Percentiles rank a stretch among this genome's conserved stretches.
Evolutionary conservation across 352 stramenopile species (phyloP).

Genomic region (Pythium sukuiense): DNA sequence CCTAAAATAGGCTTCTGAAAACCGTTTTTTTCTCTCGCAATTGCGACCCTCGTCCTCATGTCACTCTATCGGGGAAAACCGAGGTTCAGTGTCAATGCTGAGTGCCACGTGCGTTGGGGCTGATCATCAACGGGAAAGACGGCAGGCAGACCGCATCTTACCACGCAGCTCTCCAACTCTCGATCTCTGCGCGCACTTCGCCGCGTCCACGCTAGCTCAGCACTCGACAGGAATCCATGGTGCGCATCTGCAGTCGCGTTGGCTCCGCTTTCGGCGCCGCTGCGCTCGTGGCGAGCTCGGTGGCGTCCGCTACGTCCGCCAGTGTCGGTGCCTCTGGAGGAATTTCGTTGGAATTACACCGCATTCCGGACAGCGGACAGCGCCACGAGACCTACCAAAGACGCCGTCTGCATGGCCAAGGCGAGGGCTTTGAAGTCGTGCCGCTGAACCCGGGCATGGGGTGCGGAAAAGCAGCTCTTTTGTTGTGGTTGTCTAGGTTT

Average conservation of each 20-base stretch:
- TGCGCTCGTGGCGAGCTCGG: slow-evolving; percentile 1
- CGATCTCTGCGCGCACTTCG: neutral
- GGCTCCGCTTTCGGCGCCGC: neutral
- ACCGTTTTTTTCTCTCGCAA: slow-evolving; percentile 3
- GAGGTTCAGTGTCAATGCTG: neutral
- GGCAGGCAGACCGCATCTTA: neutral
- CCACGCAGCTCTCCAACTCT: neutral
- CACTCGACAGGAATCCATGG: slow-evolving; percentile 7
- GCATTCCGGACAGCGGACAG: slow-evolving; percentile 5
- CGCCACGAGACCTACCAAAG: slow-evolving; percentile 48
- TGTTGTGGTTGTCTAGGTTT: neutral
- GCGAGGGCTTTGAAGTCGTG: slow-evolving; percentile 49
- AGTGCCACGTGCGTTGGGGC: slow-evolving; percentile 19
- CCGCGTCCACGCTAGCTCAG: neutral
- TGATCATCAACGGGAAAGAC: slow-evolving; percentile 7
- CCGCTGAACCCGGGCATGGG: slow-evolving; percentile 68
- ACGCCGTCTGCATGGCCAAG: slow-evolving; percentile 38
- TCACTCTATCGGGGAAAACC: neutral
- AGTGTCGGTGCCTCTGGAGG: neutral
- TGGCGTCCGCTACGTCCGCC: neutral
- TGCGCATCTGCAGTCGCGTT: slow-evolving; percentile 3
- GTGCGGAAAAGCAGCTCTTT: slow-evolving; percentile 22
- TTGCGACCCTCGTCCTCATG: slow-evolving; percentile 4
- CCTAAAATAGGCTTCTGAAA: neutral
- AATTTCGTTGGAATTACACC: slow-evolving; percentile 27